A percentile compares a stretch with the other conserved stretches of the same genome.
These are phyloP conservation scores for Ceriops decandra DNA, from an alignment of 345 rosid genomes.

Conservation along the genomic window DNA sequence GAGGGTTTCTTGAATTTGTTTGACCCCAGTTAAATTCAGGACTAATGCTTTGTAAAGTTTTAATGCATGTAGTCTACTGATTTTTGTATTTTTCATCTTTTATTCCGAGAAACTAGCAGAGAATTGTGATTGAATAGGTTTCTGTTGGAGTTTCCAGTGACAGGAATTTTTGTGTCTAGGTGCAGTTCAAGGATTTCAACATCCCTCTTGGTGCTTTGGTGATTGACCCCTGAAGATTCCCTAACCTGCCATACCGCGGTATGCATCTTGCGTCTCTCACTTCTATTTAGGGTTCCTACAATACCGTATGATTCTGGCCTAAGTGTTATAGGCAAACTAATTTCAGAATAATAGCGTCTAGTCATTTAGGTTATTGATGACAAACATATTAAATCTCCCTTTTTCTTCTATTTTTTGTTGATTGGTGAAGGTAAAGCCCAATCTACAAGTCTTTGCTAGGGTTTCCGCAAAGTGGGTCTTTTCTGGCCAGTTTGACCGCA, in stretches of 20 bases:
- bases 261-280: constrained; percentile 4
- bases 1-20: constrained; percentile 20
- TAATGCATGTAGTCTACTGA: constrained; percentile 6
- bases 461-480: constrained; percentile 2
- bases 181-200: constrained; percentile 38
- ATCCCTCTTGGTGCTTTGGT: constrained; percentile 26
- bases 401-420: too few relatives aligned
- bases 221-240: constrained; percentile 32
- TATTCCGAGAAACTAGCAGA: constrained; percentile 5
- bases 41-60: not conserved
- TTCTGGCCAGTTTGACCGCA: too few relatives aligned
- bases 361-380: too few relatives aligned
- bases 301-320: not conserved
- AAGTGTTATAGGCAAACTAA: not conserved
- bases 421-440: too few relatives aligned
- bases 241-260: constrained; percentile 10
- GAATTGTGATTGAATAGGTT: constrained; percentile 6
- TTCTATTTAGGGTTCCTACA: constrained; percentile 11
- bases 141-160: constrained; percentile 22
- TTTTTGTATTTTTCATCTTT: constrained; percentile 4
- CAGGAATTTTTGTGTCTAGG: constrained; percentile 33
- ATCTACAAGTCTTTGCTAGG: constrained; percentile 6
- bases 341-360: not conserved
- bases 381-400: not conserved
- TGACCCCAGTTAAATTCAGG: not conserved